These are phyloP conservation scores for Melastoma malabathricum DNA, from an alignment of 345 rosid species.

Conservation along the genomic window DNA sequence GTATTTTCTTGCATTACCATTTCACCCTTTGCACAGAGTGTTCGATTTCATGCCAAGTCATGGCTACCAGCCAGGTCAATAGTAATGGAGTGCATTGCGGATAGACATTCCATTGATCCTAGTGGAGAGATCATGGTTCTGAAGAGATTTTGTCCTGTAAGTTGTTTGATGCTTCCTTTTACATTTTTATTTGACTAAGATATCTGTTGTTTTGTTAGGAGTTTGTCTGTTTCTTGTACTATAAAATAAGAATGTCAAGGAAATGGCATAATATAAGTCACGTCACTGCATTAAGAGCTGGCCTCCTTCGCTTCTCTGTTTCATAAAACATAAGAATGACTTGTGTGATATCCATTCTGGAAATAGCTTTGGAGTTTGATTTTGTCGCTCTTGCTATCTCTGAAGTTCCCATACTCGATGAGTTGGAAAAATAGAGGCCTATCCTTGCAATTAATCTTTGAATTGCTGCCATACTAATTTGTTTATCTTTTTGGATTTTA, in stretches of 20 bases:
- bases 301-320: too few species aligned
- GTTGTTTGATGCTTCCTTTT: slow-evolving; percentile 10
- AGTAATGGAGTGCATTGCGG: slow-evolving; percentile 57
- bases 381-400: background rate
- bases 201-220: background rate
- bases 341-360: too few species aligned
- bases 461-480: too few species aligned
- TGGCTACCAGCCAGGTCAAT: slow-evolving; percentile 90
- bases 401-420: too few species aligned
- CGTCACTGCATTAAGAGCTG: too few species aligned
- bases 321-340: too few species aligned
- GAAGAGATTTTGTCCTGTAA: slow-evolving; percentile 61
- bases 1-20: slow-evolving; percentile 6
- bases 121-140: slow-evolving; percentile 83
- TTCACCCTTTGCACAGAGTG: slow-evolving; percentile 23
- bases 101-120: slow-evolving; percentile 46
- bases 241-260: too few species aligned
- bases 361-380: background rate
- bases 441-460: too few species aligned
- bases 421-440: too few species aligned
- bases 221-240: too few species aligned
- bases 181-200: background rate
- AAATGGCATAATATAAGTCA: too few species aligned
- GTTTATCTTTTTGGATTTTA: too few species aligned
- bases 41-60: slow-evolving; percentile 55